Evolutionary conservation across 1,284 basidiomycete genomes (phyloP).

Genomic region (Austroboletus novae-zelandiae): DNA sequence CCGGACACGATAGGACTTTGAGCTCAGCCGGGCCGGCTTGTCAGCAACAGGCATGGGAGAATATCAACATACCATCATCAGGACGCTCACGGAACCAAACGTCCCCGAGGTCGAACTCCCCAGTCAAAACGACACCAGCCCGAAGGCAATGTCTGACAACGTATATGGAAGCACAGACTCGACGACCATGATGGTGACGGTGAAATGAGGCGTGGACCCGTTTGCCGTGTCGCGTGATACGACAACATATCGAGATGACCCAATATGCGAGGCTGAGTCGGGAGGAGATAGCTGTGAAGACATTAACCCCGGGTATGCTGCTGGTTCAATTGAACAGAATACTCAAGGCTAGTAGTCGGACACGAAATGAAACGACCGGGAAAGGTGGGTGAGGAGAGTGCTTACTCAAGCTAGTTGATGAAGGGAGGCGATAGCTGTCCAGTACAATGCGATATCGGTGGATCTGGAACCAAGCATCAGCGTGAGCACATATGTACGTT

Average conservation of each 20-base stretch:
- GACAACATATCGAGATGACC: slow-evolving; percentile 23
- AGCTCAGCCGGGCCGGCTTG: not conserved
- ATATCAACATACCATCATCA: slow-evolving; percentile 20
- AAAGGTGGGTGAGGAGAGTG: not conserved
- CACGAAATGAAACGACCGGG: not conserved
- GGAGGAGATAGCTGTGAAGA: slow-evolving; percentile 13
- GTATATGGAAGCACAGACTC: slow-evolving; percentile 31
- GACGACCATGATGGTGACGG: slow-evolving; percentile 13
- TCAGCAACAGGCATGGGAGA: no score
- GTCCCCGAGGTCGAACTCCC: slow-evolving; percentile 7
- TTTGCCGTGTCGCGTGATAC: slow-evolving; percentile 14
- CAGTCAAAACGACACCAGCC: slow-evolving; percentile 20
- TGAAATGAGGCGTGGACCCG: slow-evolving; percentile 14
- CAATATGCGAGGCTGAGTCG: slow-evolving; percentile 22
- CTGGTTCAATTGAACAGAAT: slow-evolving; percentile 8
- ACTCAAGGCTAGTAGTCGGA: slow-evolving; percentile 18
- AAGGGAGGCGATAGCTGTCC: slow-evolving; percentile 11
- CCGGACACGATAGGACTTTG: not conserved
- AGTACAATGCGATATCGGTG: slow-evolving; percentile 22
- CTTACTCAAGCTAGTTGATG: slow-evolving; percentile 20
- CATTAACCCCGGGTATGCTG: slow-evolving; percentile 18
- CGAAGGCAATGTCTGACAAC: slow-evolving; percentile 25
- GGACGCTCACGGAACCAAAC: slow-evolving; percentile 16
- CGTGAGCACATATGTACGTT: not conserved
- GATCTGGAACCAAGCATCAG: slow-evolving; percentile 15